Conservation (phyloP, 2,329 filamentous ascomycete species). For the Colletotrichum sansevieriae region DNA sequence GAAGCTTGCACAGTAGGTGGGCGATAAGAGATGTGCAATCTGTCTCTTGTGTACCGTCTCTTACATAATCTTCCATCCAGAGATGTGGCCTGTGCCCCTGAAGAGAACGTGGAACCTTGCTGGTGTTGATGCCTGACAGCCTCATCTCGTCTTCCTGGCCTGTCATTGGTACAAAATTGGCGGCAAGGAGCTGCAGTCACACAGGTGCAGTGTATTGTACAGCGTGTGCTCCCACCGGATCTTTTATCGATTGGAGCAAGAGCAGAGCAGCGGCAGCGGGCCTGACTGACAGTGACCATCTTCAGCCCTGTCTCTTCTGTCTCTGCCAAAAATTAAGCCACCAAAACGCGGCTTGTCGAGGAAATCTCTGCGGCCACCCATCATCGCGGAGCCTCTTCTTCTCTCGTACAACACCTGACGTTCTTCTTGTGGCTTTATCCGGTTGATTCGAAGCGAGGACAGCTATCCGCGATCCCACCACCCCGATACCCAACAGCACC, state of each 20-base stretch:
- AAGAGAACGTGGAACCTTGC: constrained; percentile 20
- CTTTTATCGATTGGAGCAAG: background rate
- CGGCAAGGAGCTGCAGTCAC: constrained; percentile 28
- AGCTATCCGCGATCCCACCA: background rate
- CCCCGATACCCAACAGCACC: constrained; percentile 19
- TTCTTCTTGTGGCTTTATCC: background rate
- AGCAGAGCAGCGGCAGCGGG: background rate
- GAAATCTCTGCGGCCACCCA: constrained; percentile 28
- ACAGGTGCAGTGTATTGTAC: constrained; percentile 8
- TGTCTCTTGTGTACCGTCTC: background rate
- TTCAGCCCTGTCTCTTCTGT: constrained; percentile 16
- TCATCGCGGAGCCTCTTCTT: constrained; percentile 3
- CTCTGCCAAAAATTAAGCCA: constrained; percentile 22
- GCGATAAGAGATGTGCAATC: constrained; percentile 4
- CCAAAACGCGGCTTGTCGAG: constrained; percentile 18
- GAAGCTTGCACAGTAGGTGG: too few relatives aligned
- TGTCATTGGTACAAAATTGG: constrained; percentile 32
- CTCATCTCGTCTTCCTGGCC: background rate
- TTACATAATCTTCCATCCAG: constrained; percentile 24
- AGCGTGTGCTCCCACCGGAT: background rate
- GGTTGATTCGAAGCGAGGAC: background rate
- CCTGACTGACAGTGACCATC: constrained; percentile 3
- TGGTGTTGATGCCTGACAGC: constrained; percentile 35
- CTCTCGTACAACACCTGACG: constrained; percentile 1
- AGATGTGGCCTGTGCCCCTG: constrained; percentile 36